Percentiles rank a stretch among this genome's conserved stretches.
phyloP scores from a whole-genome alignment of 1,139 yeast species.

The Meyerozyma smithsonii region DNA sequence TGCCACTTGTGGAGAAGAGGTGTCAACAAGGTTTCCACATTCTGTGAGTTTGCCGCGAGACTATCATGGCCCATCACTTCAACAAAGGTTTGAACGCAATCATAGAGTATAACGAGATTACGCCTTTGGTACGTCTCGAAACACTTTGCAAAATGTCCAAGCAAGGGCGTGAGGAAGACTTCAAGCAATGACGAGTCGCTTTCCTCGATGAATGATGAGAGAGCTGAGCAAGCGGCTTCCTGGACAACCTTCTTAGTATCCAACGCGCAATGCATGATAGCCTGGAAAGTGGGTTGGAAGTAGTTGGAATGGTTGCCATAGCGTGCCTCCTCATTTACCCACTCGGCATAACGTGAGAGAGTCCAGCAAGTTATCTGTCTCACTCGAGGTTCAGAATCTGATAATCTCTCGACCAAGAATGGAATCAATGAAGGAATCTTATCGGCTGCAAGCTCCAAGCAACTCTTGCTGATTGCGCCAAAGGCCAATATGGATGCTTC shows the following conservation, averaged over 20 bases:
- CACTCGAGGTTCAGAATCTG: conserved; percentile 77
- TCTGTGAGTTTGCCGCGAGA: conserved; percentile 50
- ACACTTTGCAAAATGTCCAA: conserved; percentile 69
- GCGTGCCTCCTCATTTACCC: conserved; percentile 71
- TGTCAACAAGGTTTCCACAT: conserved; percentile 63
- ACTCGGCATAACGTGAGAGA: conserved; percentile 72
- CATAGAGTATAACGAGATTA: conserved; percentile 77
- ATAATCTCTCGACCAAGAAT: conserved; percentile 72
- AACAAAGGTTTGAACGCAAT: conserved; percentile 87
- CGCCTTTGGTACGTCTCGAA: conserved; percentile 76
- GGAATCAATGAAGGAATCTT: conserved; percentile 81
- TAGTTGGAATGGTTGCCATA: conserved; percentile 63
- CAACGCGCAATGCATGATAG: conserved; percentile 67
- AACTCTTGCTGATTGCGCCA: conserved; percentile 93
- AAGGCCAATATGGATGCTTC: conserved; percentile 92
- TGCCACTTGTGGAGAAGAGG: conserved; percentile 83
- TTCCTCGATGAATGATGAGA: conserved; percentile 77
- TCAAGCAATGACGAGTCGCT: conserved; percentile 64
- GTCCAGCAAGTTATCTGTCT: conserved; percentile 97
- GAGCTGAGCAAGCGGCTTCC: conserved; percentile 87
- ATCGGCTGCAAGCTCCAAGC: conserved; percentile 64
- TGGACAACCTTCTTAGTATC: conserved; percentile 90
- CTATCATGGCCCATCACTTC: conserved; percentile 63
- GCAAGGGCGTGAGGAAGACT: conserved; percentile 44
- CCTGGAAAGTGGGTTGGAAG: conserved; percentile 72